phyloP scores from a whole-genome alignment of 2,329 filamentous ascomycete species.

The Aspergillus uvarum region DNA sequence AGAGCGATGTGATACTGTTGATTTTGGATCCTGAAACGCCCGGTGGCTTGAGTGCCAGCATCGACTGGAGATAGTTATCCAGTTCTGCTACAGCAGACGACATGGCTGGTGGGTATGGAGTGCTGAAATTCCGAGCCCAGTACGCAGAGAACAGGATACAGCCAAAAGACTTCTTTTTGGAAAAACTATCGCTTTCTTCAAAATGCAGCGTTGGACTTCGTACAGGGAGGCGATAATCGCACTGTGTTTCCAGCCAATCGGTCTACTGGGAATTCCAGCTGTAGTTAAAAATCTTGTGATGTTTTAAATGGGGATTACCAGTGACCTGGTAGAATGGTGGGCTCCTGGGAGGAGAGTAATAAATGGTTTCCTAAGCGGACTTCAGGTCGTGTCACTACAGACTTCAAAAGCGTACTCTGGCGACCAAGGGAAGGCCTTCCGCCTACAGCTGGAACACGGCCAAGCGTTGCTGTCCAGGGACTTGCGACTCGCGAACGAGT shows the following conservation, averaged over 20 bases:
- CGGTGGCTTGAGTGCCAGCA: constrained; percentile 87
- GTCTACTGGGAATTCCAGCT: constrained; percentile 29
- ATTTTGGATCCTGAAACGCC: constrained; percentile 95
- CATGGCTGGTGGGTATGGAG: constrained; percentile 51
- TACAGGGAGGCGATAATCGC: not conserved
- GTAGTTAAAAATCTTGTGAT: constrained; percentile 19
- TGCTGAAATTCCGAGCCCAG: constrained; percentile 12
- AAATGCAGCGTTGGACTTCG: not conserved
- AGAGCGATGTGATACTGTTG: constrained; percentile 78
- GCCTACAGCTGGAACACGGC: constrained; percentile 43
- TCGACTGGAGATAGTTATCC: constrained; percentile 84
- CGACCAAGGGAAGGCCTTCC: constrained; percentile 30
- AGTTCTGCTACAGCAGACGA: constrained; percentile 86
- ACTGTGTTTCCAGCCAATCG: constrained; percentile 18
- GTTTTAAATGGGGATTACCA: constrained; percentile 16
- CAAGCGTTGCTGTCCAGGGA: constrained; percentile 34
- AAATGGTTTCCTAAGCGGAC: constrained; percentile 27
- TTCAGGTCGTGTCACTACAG: constrained; percentile 41
- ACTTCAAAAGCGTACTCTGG: constrained; percentile 35
- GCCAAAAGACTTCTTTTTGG: constrained; percentile 11
- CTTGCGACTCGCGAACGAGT: constrained; percentile 33
- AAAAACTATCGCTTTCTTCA: constrained; percentile 19
- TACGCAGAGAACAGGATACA: constrained; percentile 14
- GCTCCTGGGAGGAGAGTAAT: not conserved
- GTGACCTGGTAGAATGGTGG: constrained; percentile 18